These are phyloP conservation scores for Cladophialophora yegresii DNA, from an alignment of 2,329 filamentous ascomycete genomes.

Conservation along the genomic window DNA sequence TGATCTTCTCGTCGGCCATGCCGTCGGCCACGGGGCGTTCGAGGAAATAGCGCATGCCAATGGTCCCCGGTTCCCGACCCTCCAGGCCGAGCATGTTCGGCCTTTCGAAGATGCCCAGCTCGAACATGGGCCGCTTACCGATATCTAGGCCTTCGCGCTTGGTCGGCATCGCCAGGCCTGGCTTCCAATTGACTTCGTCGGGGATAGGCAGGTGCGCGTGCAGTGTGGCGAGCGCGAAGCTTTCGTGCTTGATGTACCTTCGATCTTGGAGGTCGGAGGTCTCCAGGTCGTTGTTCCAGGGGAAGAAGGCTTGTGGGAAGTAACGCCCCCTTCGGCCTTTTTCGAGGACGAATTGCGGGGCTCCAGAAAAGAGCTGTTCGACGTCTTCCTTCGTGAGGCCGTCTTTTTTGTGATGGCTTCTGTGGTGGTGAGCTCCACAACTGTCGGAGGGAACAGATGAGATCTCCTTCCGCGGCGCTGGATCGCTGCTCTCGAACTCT, in stretches of 20 bases:
- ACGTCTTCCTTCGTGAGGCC: conserved; percentile 44
- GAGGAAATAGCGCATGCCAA: conserved; percentile 52
- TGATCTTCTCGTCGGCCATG: conserved; percentile 34
- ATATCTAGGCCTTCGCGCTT: conserved; percentile 32
- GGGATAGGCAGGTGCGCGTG: conserved; percentile 50
- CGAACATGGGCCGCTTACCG: conserved; percentile 45
- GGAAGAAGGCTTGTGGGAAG: conserved; percentile 50
- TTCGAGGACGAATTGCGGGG: conserved; percentile 50
- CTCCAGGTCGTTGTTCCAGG: conserved; percentile 46
- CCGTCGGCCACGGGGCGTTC: conserved; percentile 49
- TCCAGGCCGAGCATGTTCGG: conserved; percentile 53
- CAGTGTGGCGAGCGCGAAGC: conserved; percentile 47
- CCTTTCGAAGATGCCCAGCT: conserved; percentile 50
- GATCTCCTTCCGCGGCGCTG: neutral
- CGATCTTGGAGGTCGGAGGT: conserved; percentile 48
- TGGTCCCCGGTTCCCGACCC: conserved; percentile 50
- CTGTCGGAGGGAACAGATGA: neutral
- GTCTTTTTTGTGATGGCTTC: conserved; percentile 3
- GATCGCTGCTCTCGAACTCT: neutral
- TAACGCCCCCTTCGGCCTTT: conserved; percentile 44
- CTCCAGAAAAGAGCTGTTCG: conserved; percentile 47
- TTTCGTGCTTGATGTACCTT: conserved; percentile 45
- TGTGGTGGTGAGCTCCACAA: neutral
- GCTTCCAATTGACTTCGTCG: conserved; percentile 41
- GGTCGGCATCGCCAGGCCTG: conserved; percentile 17